Base-by-base conservation (phyloP, 2,329 filamentous ascomycete species). In the Hypocreales sp. region DNA sequence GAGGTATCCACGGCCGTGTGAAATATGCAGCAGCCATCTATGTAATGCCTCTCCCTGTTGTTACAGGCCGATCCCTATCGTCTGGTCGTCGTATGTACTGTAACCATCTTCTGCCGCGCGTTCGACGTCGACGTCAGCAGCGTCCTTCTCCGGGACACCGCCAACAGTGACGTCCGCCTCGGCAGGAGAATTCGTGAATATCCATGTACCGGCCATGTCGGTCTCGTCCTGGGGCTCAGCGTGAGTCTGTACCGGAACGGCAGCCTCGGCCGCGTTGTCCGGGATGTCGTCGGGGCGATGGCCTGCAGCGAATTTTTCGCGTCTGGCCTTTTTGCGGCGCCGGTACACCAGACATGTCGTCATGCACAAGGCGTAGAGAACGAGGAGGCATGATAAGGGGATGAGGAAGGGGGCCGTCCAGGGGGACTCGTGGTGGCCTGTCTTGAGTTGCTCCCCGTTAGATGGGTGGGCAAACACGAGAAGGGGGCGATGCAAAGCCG, bases 381-480 rank as follows among this genome's bases (percentile, higher is more conserved):
- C 34, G 2, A 51, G 35, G 7, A 51, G 33, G n/a, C 40, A 38
- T 18, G 44, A 35, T 15, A 50, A 38, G 18, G 44, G 43, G 9
- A 51, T 42, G 13, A 44, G 35, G 6, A 50, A 40, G 4, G 46
- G 41, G 2, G 45, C 40, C 1, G 40, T 38, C 44, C 41, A 47
- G 24, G 38, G 39, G 13, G 42, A 33, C 12, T 16, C 15, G 18
- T 31, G 31, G 15, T 32, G 28, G 7, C 26, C 30, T 17, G 37
- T 28, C 46, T 49, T 26, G 16, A 20, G 11, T 25, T 25, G 27
- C 29, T 26, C 35, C 6, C 14, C 38, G 21, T 37, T 28, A 30
- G 25, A 20, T 8, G 14, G 5, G 7, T 14, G 11, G 5, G n/a
- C 7, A 20, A 14, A 11, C 4, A 17, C 15, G 20, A 18, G 8